Evolutionary conservation across 1,284 basidiomycete genomes (phyloP), one percentile per base, ranked within the genome.

Genomic region (Cutaneotrichosporon cutaneum): DNA sequence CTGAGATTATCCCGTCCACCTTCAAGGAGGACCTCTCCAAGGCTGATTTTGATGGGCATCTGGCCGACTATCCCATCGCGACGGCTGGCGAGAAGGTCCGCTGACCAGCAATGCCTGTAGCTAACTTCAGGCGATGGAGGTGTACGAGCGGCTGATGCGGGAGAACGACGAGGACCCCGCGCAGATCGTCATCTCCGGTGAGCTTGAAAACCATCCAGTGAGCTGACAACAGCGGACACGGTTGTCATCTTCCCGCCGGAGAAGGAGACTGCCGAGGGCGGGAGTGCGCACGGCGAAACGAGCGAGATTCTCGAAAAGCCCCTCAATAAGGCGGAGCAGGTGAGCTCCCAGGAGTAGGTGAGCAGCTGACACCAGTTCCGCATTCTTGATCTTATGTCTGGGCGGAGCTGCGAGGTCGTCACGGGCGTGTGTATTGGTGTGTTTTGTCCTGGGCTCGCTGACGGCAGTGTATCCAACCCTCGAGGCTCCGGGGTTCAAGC

Each of bases 1-100:
- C 93, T 1, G 92, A 96, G 75, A 85, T 96, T 61, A 83, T 96
- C 0, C 90, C 93, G 0, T 95, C 93, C 2, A 90, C 84, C 0
- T 98, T 98, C 68, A 84, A 86, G 42, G 95, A 98, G 77, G 83
- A 94, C 71, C 81, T 98, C 16, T 82, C 86, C 0, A 82, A 89
- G 54, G 80, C 80, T 21, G 83, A 85, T 3, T 98, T 81, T 62
- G 72, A 88, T 62, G 86, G 86, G 27, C 85, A 90, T 65, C 83
- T 90, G 18, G 90, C 92, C 62, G 92, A 96, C 74, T 98, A 99
- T 75, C 92, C 94, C 0, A 90, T 96, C 6, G 88, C 94, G 9
- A 98, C 94, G 0, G 92, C 92, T 2, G 87, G 87, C 2, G 89
- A 94, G 68, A 98, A 97, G 82, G 84, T 82, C 21, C 42, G 68